Evolutionary conservation across 768 basidiomycete species (phyloP).

Genomic region (Termitomyces sp.): DNA sequence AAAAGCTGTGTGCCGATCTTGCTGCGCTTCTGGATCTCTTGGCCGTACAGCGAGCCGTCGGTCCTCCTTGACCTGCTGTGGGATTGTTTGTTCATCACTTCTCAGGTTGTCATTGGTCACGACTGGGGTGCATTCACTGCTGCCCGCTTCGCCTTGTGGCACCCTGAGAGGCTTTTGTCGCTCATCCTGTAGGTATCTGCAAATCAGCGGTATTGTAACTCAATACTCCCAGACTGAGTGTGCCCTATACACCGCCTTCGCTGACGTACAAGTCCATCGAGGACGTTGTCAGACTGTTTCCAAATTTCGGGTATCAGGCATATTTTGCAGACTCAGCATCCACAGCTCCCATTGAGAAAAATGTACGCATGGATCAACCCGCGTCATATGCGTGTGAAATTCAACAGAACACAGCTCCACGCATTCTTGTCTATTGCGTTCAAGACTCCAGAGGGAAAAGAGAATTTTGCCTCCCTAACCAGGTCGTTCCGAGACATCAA

Average conservation of each 20-base stretch:
- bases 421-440: slow-evolving; percentile 30
- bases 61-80: slow-evolving; percentile 19
- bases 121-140: slow-evolving; percentile 75
- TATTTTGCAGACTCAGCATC: slow-evolving; percentile 55
- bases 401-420: slow-evolving; percentile 26
- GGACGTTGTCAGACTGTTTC: slow-evolving; percentile 44
- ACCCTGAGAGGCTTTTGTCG: slow-evolving; percentile 57
- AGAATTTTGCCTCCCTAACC: slow-evolving; percentile 22
- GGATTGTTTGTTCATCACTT: neutral
- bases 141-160: slow-evolving; percentile 66
- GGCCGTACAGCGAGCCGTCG: slow-evolving; percentile 47
- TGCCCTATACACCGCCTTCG: slow-evolving; percentile 62
- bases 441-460: slow-evolving; percentile 11
- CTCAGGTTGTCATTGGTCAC: slow-evolving; percentile 65
- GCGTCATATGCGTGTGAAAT: slow-evolving; percentile 28
- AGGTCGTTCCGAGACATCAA: slow-evolving; percentile 17
- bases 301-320: slow-evolving; percentile 62
- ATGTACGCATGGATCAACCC: slow-evolving; percentile 39
- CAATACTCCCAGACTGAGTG: slow-evolving; percentile 45
- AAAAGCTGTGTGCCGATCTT: slow-evolving; percentile 56
- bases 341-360: slow-evolving; percentile 48
- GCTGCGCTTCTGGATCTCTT: slow-evolving; percentile 59
- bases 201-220: neutral
- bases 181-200: slow-evolving; percentile 49
- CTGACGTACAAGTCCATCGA: slow-evolving; percentile 43